Base-by-base conservation (phyloP, 176 grass and related monocot species). In the Tillandsia leiboldiana region DNA sequence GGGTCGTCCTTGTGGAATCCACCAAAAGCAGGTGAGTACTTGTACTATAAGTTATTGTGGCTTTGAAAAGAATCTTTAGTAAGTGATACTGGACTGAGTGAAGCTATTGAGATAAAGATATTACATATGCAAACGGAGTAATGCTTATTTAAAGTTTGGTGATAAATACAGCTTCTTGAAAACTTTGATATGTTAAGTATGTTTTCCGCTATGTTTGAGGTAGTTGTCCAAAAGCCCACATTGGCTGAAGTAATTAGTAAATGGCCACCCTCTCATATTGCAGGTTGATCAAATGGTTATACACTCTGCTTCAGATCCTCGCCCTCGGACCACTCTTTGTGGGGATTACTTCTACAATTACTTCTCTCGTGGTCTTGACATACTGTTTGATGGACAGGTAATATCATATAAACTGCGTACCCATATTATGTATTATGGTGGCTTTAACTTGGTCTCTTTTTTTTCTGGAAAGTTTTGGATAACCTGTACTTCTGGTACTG, bases 211-310 rank as follows among this genome's bases (percentile, higher is more conserved):
- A 42, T 18, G 3, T 61, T 14, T 20, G 56, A 59, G 64, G 14
- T 66, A 11, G 13, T 28, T 66, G 8, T 42, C 33, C 33, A 42
- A 42, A 42, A 8, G 33, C 33, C 3, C 3, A 42, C 33, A 14
- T 67, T 28, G 3, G 64, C 14, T 67, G 28, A 67, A 15, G 2
- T 67, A 12, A 28, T 73, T 63, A 73, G 28, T 24, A 23, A n/a
- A 18, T 63, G 51, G 50, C 17, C 9, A 50, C 50, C 56, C n/a
- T 49, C 22, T 77, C 65, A 17, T 27, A 68, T 50, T 67, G 26
- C 73, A 96, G 94, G 94, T 97, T 4, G 94, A 97, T 69, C 94
- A 97, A 73, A 97, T 97, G 94, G 84, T 92, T 26, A 97, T 97
- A 87, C 94, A 97, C 59, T 97, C 94, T 67, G 89, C 86, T 64